A percentile compares a stretch with the other conserved stretches of the same genome.
phyloP scores from a whole-genome alignment of 495 filamentous ascomycete species.

The Coniosporium apollinis region DNA sequence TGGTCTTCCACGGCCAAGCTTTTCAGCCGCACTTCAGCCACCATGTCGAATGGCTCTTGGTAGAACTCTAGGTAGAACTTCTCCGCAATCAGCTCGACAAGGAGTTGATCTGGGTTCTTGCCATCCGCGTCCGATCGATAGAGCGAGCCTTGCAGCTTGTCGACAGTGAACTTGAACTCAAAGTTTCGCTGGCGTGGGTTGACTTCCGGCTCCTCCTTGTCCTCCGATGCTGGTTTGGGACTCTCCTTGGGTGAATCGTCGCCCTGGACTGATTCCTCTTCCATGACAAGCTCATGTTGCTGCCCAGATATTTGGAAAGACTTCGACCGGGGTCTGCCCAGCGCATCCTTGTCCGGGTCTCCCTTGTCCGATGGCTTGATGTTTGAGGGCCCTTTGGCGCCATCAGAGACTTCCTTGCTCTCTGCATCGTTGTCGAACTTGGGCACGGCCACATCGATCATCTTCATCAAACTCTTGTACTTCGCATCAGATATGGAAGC shows the following conservation, averaged over 20 bases:
- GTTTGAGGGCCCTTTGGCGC: slow-evolving; percentile 12
- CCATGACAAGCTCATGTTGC: slow-evolving; percentile 58
- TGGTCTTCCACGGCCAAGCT: slow-evolving; percentile 88
- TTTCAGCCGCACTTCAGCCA: slow-evolving; percentile 70
- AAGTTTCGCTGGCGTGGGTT: slow-evolving; percentile 76
- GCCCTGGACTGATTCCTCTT: slow-evolving; percentile 57
- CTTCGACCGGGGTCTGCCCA: slow-evolving; percentile 33
- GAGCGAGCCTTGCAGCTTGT: slow-evolving; percentile 77
- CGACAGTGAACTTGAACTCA: slow-evolving; percentile 90
- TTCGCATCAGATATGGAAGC: slow-evolving; percentile 84
- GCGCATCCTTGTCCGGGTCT: slow-evolving; percentile 22
- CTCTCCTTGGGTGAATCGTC: slow-evolving; percentile 34
- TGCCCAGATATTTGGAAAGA: slow-evolving; percentile 48
- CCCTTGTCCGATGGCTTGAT: slow-evolving; percentile 8
- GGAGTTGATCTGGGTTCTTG: slow-evolving; percentile 55
- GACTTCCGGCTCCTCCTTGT: slow-evolving; percentile 33
- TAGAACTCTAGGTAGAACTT: slow-evolving; percentile 76
- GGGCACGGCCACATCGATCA: slow-evolving; percentile 90
- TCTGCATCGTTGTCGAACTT: slow-evolving; percentile 47
- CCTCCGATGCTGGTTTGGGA: slow-evolving; percentile 35
- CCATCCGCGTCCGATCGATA: slow-evolving; percentile 74
- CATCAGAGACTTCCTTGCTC: slow-evolving; percentile 12
- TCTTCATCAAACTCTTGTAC: slow-evolving; percentile 88
- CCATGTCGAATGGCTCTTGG: slow-evolving; percentile 78
- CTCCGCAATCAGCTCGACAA: slow-evolving; percentile 85